Base-by-base conservation (phyloP, 2,329 filamentous ascomycete species). In the Trematosphaeria pertusa region DNA sequence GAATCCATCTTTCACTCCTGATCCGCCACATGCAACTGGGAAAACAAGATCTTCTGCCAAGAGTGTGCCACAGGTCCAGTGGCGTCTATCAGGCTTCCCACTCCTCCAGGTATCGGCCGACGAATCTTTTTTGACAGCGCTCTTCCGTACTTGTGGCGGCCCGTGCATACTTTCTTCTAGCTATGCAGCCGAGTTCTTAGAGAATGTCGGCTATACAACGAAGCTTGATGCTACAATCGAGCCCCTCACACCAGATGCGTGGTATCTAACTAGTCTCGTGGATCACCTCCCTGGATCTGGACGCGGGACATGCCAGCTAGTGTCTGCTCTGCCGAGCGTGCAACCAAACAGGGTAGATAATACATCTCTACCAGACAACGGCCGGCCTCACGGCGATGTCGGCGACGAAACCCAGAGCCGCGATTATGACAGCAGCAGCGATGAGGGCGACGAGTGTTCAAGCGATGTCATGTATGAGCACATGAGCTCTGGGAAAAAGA, bases 391-490 rank as follows among this genome's bases (percentile, higher is more conserved):
- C n/a, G n/a, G n/a, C n/a, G n/a, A n/a, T n/a, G n/a, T n/a, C n/a
- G n/a, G n/a, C n/a, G n/a, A n/a, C n/a, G n/a, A n/a, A n/a, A n/a
- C n/a, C n/a, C n/a, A n/a, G n/a, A n/a, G n/a, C n/a, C n/a, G n/a
- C n/a, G n/a, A 30, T 24, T 38, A 20, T 35, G 18, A 43, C 4
- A 37, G 5, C 12, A 37, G 12, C 43, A 21, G 17, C 22, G 24
- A 46, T 34, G 19, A 32, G 3, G 17, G 26, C 11, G 36, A 46
- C 3, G 24, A 46, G 24, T 26, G 33, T 46, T 18, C 18, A 26
- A 44, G 40, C 34, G 39, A 48, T 30, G 30, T 39, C 19, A 35
- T n/a, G n/a, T 28, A 44, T 28, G 20, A 48, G 30, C 40, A 26
- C 4, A 26, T 18, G 30, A 40, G 34, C 46, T 48, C 46, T 38